Evolutionary conservation across 352 stramenopile genomes (phyloP), one percentile per base, ranked within the genome.

Genomic region (Phytopythium sindhum): DNA sequence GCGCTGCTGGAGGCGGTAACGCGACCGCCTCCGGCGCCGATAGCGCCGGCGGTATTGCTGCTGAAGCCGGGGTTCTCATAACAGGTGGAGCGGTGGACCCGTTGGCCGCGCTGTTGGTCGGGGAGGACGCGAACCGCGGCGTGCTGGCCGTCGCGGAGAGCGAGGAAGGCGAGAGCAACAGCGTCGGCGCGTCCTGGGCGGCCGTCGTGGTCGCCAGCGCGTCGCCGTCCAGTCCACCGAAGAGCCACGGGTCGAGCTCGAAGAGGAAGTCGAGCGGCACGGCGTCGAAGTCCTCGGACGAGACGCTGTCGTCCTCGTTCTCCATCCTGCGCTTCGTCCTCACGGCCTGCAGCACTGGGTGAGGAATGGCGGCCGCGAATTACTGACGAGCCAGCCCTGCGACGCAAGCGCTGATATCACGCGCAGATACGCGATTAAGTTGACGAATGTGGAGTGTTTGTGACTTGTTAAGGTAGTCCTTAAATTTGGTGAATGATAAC

Each of bases 191-290:
- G 8, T 41, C 58, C 54, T 64, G n/a, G 7, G 55, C 57, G 24
- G 59, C 61, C 15, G 53, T 60, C 41, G 73, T 37, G 0, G 55
- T n/a, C 2, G 67, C 42, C 48, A 14, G 60, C 7, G 45, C 33
- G 48, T 52, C 8, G 39, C 31, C 41, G 26, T 41, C 52, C 35
- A 66, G 42, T 0, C 42, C 56, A 28, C 24, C 26, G 12, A 70
- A 39, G 19, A 78, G 62, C 61, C 71, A 78, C 35, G 69, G 56
- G 63, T 73, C 65, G 44, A 78, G 65, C 37, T 73, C 65, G 52
- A 66, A 67, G 1, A 75, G 57, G 56, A 75, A 78, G 59, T 78
- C 70, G 31, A 65, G 45, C 23, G 44, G 23, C 23, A 76, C 53
- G 24, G 45, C 28, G 9, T 56, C 58, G 19, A 31, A 52, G 53